Percentiles rank a stretch among this genome's conserved stretches.
These are phyloP conservation scores for Sclerotinia glacialis DNA, from an alignment of 2,329 filamentous ascomycete species.

Conservation along the genomic window DNA sequence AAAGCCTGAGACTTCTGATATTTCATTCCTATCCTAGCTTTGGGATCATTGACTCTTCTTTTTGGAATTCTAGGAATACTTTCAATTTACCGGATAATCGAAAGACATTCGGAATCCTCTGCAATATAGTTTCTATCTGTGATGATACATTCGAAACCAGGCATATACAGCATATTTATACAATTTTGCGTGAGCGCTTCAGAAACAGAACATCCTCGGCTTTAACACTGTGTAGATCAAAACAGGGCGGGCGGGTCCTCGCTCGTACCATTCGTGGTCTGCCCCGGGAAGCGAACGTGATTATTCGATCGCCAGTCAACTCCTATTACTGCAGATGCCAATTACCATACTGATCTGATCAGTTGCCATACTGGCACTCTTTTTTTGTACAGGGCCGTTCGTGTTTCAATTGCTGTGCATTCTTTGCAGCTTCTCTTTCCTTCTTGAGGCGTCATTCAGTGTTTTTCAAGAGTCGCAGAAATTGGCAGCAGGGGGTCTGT, in stretches of 20 bases:
- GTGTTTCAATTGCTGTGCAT: constrained; percentile 15
- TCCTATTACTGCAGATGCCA: constrained; percentile 15
- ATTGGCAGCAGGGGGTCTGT: not conserved
- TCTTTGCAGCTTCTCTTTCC: constrained; percentile 3
- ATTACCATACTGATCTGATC: not conserved
- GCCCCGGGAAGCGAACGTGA: constrained; percentile 15
- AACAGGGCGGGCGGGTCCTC: constrained; percentile 20
- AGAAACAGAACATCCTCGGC: constrained; percentile 16
- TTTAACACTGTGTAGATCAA: constrained; percentile 16
- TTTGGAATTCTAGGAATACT: not conserved
- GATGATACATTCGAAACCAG: not conserved
- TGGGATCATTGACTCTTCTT: constrained; percentile 14
- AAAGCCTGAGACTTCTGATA: not conserved
- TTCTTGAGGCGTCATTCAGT: not conserved
- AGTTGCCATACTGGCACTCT: constrained; percentile 10
- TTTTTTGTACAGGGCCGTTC: constrained; percentile 1
- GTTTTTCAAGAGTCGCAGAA: constrained; percentile 13
- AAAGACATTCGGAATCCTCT: not conserved
- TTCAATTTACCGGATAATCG: not conserved
- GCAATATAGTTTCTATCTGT: constrained; percentile 2
- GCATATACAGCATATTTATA: not conserved
- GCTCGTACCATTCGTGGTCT: constrained; percentile 20
- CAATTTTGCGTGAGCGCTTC: constrained; percentile 14
- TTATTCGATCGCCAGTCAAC: constrained; percentile 15
- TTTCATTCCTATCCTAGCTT: not conserved